phyloP scores from a whole-genome alignment of 2,329 filamentous ascomycete genomes.

The Aspergillus fijiensis region DNA sequence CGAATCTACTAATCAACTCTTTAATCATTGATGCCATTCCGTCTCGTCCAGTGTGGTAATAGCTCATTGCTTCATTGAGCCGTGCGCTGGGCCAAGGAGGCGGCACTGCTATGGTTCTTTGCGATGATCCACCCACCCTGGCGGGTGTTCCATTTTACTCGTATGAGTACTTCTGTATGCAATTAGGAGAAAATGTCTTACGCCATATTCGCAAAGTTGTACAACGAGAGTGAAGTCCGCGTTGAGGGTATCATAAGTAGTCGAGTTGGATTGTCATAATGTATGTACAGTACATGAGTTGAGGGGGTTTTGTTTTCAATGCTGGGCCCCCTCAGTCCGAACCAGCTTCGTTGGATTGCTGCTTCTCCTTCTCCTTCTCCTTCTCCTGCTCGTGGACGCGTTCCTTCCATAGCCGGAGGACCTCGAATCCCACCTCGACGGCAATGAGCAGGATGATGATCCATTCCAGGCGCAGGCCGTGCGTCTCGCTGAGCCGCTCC shows the following conservation, averaged over 20 bases:
- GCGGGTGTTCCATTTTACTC: too few relatives aligned
- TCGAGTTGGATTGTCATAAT: neutral
- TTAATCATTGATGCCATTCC: neutral
- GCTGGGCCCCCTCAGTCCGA: neutral
- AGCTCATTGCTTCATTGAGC: too few relatives aligned
- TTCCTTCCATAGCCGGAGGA: conserved; percentile 71
- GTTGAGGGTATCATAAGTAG: conserved; percentile 4
- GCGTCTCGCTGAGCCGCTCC: conserved; percentile 85
- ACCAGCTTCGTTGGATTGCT: neutral
- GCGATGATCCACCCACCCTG: too few relatives aligned
- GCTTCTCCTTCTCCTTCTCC: conserved; percentile 2
- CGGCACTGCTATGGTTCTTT: too few relatives aligned
- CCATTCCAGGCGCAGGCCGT: conserved; percentile 85
- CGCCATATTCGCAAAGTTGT: neutral
- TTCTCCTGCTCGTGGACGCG: conserved; percentile 43
- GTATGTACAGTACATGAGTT: conserved; percentile 6
- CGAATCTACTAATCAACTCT: neutral
- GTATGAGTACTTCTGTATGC: too few relatives aligned
- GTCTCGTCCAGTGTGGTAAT: too few relatives aligned
- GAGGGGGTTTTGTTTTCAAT: neutral
- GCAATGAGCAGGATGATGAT: conserved; percentile 93
- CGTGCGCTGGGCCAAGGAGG: too few relatives aligned
- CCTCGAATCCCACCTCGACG: conserved; percentile 86
- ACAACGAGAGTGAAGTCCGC: neutral
- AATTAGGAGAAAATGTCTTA: too few relatives aligned